Conservation (phyloP, 2,329 filamentous ascomycete species). For the Aspergillus novoparasiticus region DNA sequence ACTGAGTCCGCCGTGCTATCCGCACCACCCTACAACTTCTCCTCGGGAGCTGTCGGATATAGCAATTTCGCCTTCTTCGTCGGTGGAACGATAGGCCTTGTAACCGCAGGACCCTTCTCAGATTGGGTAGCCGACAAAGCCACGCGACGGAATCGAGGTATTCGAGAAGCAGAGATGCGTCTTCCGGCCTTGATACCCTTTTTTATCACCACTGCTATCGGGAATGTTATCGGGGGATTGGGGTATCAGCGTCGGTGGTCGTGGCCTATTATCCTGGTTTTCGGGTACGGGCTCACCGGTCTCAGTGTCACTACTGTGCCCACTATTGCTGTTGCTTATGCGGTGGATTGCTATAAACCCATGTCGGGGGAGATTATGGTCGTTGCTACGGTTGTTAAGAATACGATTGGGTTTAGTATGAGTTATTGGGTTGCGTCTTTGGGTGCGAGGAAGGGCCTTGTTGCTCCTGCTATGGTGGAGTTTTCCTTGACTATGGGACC, state of each 20-base stretch:
- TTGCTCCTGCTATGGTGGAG: slow-evolving; percentile 63
- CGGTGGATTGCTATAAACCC: slow-evolving; percentile 66
- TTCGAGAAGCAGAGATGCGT: slow-evolving; percentile 63
- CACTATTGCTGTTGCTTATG: slow-evolving; percentile 60
- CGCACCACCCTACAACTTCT: slow-evolving; percentile 58
- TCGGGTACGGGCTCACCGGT: slow-evolving; percentile 59
- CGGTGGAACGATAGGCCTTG: slow-evolving; percentile 57
- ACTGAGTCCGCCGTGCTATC: slow-evolving; percentile 59
- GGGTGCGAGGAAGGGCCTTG: slow-evolving; percentile 48
- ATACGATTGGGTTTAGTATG: slow-evolving; percentile 65
- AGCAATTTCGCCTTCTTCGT: slow-evolving; percentile 60
- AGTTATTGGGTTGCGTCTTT: slow-evolving; percentile 58
- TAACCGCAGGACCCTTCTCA: slow-evolving; percentile 57
- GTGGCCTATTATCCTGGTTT: slow-evolving; percentile 59
- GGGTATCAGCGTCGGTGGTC: slow-evolving; percentile 58
- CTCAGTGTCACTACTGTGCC: slow-evolving; percentile 65
- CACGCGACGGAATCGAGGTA: slow-evolving; percentile 56
- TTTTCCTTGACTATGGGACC: slow-evolving; percentile 56
- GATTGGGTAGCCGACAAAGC: slow-evolving; percentile 60
- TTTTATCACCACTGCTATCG: slow-evolving; percentile 58
- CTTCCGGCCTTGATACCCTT: slow-evolving; percentile 60
- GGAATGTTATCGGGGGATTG: slow-evolving; percentile 58
- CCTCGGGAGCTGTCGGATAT: slow-evolving; percentile 52
- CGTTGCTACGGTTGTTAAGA: slow-evolving; percentile 65
- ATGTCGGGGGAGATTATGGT: slow-evolving; percentile 63